Evolutionary conservation across 257 asterid species (phyloP).

Genomic region (Linderniella brevidens): DNA sequence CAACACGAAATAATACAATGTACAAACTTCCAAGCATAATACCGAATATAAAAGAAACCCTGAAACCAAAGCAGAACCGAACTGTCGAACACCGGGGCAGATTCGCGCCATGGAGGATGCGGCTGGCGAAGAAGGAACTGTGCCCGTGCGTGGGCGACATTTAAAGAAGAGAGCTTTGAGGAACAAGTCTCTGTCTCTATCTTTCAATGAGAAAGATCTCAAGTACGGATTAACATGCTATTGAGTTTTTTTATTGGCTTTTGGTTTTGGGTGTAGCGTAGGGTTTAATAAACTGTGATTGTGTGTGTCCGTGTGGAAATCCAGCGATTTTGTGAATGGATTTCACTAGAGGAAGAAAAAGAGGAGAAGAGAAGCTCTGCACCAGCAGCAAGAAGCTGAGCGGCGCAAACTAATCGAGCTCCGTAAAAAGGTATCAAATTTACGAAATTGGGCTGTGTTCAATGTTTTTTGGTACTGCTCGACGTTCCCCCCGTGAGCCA

Average conservation of each 20-base stretch:
- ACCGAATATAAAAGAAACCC: too few species aligned
- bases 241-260: not conserved
- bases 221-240: constrained; percentile 18
- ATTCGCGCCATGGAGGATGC: constrained; percentile 36
- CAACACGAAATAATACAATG: too few species aligned
- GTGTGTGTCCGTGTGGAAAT: not conserved
- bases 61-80: too few species aligned
- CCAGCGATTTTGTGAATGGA: constrained; percentile 81
- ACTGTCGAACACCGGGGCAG: too few species aligned
- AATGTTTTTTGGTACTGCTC: not conserved
- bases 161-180: constrained; percentile 56
- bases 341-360: constrained; percentile 97
- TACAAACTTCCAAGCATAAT: too few species aligned
- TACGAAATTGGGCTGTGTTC: not conserved
- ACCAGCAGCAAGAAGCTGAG: constrained; percentile 44
- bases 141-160: constrained; percentile 20
- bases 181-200: constrained; percentile 48
- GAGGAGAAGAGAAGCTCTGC: too few species aligned
- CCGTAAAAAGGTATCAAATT: constrained; percentile 59
- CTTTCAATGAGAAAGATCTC: constrained; percentile 85
- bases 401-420: constrained; percentile 67
- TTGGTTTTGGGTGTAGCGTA: not conserved
- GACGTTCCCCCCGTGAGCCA: too few species aligned
- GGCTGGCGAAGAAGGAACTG: constrained; percentile 23
- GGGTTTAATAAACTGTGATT: not conserved